Evolutionary conservation across 23 red algal genomes (phyloP).

Genomic region (Gracilaria gracilis): DNA sequence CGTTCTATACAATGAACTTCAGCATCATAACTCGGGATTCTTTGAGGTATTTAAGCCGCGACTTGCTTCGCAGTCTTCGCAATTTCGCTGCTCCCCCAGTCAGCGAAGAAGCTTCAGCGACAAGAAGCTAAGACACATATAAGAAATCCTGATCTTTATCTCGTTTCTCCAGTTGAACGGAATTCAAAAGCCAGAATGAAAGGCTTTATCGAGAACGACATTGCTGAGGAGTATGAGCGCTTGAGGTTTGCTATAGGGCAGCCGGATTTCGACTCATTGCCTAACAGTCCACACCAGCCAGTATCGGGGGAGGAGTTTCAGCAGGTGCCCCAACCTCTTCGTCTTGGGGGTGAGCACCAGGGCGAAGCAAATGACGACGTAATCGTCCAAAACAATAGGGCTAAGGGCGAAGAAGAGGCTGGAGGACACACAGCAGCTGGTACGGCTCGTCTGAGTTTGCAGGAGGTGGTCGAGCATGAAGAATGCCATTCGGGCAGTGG

Average conservation of each 20-base stretch:
- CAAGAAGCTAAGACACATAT: neutral
- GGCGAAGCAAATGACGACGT: slow-evolving; percentile 14
- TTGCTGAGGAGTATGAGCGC: neutral
- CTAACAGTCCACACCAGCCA: neutral
- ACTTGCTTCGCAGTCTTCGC: neutral
- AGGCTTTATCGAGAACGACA: neutral
- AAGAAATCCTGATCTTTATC: neutral
- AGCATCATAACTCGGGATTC: neutral
- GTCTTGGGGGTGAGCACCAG: slow-evolving; percentile 14
- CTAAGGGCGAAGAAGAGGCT: neutral
- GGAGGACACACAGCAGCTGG: neutral
- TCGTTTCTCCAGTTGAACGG: neutral
- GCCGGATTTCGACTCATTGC: neutral
- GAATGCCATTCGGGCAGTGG: neutral
- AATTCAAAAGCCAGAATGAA: neutral
- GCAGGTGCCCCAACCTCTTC: slow-evolving; percentile 1
- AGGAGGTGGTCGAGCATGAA: neutral
- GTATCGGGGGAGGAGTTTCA: neutral
- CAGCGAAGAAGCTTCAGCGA: slow-evolving; percentile 12
- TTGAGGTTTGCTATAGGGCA: neutral
- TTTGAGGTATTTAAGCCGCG: neutral
- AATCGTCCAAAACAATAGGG: neutral
- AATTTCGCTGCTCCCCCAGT: neutral
- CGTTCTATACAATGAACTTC: neutral
- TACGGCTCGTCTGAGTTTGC: neutral